These are phyloP conservation scores for Erythrophleum fordii DNA, from an alignment of 306 rosid species.

Conservation along the genomic window DNA sequence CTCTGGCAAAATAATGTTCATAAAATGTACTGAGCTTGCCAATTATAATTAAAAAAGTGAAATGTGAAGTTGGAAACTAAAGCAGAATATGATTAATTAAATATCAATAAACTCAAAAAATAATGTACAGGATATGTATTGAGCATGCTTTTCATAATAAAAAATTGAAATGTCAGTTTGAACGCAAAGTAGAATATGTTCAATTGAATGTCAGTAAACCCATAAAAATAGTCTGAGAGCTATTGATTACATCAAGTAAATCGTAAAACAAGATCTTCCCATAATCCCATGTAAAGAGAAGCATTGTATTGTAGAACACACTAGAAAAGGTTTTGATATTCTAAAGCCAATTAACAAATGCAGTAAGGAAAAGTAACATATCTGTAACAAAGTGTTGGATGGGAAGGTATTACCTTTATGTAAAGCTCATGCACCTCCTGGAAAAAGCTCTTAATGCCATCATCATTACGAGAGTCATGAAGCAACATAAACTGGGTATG, in stretches of 20 bases:
- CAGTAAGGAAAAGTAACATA: constrained; percentile 6
- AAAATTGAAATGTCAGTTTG: constrained; percentile 19
- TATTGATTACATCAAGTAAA: constrained; percentile 10
- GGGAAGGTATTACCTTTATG: constrained; percentile 68
- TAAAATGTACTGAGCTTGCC: background rate
- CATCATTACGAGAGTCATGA: constrained; percentile 94
- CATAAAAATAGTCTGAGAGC: constrained; percentile 15
- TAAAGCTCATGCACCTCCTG: constrained; percentile 98
- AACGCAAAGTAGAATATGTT: background rate
- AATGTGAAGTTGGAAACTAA: background rate
- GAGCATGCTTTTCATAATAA: background rate
- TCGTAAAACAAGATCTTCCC: constrained; percentile 16
- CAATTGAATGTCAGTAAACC: constrained; percentile 17
- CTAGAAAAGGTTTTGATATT: background rate
- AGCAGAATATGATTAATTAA: constrained; percentile 7
- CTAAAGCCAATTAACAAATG: constrained; percentile 15
- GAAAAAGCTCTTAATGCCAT: constrained; percentile 98
- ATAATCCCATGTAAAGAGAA: constrained; percentile 28
- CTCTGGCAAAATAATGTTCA: constrained; percentile 8
- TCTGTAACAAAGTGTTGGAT: constrained; percentile 20
- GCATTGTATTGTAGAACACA: constrained; percentile 10
- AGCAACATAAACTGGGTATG: constrained; percentile 94
- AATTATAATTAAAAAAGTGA: constrained; percentile 13
- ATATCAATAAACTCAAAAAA: constrained; percentile 10
- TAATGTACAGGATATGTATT: background rate